Conservation (phyloP, 2,329 filamentous ascomycete genomes). For the Cryphonectria naterciae region DNA sequence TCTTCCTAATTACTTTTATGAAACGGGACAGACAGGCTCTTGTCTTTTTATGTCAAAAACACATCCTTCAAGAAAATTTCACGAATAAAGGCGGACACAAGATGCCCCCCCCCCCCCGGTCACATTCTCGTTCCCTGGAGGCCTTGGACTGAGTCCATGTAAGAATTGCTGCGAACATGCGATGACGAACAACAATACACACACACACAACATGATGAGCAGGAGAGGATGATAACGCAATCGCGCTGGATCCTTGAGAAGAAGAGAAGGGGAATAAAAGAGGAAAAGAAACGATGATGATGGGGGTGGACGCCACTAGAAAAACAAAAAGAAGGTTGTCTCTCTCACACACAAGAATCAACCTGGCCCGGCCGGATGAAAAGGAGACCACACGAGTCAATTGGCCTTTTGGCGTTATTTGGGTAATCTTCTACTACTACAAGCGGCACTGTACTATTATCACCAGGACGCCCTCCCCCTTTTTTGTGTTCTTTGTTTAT, state of each 20-base stretch:
- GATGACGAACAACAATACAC: neutral
- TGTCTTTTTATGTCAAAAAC: neutral
- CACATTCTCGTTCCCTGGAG: slow-evolving; percentile 16
- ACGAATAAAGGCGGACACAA: neutral
- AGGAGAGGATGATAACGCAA: neutral
- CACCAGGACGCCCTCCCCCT: neutral
- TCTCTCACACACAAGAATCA: too few species aligned
- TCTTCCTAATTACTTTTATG: slow-evolving; percentile 12
- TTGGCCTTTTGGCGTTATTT: slow-evolving; percentile 27
- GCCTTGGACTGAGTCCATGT: slow-evolving; percentile 24
- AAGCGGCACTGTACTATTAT: neutral
- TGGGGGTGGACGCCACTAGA: neutral
- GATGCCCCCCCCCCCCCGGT: neutral
- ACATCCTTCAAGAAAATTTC: neutral
- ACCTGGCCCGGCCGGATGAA: neutral
- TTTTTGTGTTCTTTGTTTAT: neutral
- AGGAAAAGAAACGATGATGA: neutral
- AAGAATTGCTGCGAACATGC: slow-evolving; percentile 14
- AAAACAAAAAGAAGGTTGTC: neutral
- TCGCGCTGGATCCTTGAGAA: neutral
- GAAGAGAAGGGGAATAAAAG: neutral
- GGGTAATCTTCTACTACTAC: slow-evolving; percentile 19
- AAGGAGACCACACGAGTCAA: neutral
- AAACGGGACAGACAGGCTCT: slow-evolving; percentile 14
- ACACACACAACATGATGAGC: neutral